Base-by-base conservation (phyloP, 805 yeast genomes). In the Cyberlindnera xylosilytica region DNA sequence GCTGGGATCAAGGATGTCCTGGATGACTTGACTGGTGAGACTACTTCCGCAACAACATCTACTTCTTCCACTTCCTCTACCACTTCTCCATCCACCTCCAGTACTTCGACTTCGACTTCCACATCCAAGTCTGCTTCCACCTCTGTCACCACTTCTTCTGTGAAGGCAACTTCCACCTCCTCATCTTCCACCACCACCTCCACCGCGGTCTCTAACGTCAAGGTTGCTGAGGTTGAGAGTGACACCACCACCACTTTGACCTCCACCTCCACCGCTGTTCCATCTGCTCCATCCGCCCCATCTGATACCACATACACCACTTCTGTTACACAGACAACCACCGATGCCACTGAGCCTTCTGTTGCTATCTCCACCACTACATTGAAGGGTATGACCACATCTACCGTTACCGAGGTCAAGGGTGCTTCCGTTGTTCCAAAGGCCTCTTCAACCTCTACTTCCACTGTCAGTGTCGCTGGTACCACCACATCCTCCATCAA, bases 1-100 rank as follows among this genome's bases (percentile, higher is more conserved):
- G 60, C 57, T 24, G 67, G 64, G 30, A 57, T 79, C 61, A 75
- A 76, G 58, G 45, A 59, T 20, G 56, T 73, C 33, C 59, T 78
- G 50, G 60, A 58, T 12, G 54, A 52, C 28, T 38, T 54, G 30
- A 10, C 36, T 31, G 41, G 34, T 19, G 18, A 52, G 12, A 29
- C 56, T 13, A 19, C 38, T 12, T n/a, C 29, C 13, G 11, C 48
- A 27, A 15, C 56, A 15, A 17, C 61, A 18, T 28, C 51, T 23
- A 36, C 56, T 12, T 17, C 57, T 7, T n/a, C 52, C 13, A 34
- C 51, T 10, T 19, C 36, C 2, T 20, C 41, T 11, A 4, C 39
- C 18, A 20, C 49, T 16, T 13, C 45, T 19, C 31, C 47, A 11
- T 18, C 53, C 15, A 27, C 54, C 11, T 36, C 56, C 16, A 41